Base-by-base conservation (phyloP, 352 stramenopile genomes). In the Globisporangium carolinianum region DNA sequence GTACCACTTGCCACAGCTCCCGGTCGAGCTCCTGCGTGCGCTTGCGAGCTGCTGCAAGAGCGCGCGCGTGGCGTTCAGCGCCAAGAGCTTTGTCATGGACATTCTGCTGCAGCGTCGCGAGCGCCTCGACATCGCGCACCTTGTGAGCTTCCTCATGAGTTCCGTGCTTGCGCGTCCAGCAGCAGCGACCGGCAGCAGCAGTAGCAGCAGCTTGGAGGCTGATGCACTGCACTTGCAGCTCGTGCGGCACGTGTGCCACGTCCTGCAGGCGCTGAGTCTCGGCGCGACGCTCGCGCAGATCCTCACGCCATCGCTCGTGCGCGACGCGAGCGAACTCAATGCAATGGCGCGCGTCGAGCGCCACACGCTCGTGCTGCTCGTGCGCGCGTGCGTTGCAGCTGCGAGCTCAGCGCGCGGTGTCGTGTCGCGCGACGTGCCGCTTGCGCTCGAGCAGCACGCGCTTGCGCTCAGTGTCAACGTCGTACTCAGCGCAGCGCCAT, bases 21-120 rank as follows among this genome's bases (percentile, higher is more conserved):
- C 84, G 5, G 72, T 90, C 15, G 64, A 60, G 9, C 58, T 94
- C 37, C 54, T 94, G n/a, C 79, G 80, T 50, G 79, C 76, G 5
- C 67, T 94, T 32, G 70, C 84, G 18, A 83, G 74, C 38, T 91
- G 81, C 63, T 91, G 84, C 65, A 91, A 94, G 59, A 89, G 76
- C 55, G 17, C 63, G 14, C 53, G 65, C 15, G 77, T 94, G 9
- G 60, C 77, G 51, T 59, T 72, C 32, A 69, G 91, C 42, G 81
- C 79, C n/a, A 94, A 94, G 68, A 90, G 71, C 38, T 94, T 91
- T 50, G 61, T 91, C 17, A 76, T 94, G 47, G 84, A 94, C 49
- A 89, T 94, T 65, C 45, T 94, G 2, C 76, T 86, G 60, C 78
- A 89, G 57, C 76, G 81, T 5, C 67, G 72, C 35, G 68, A 86